phyloP scores from a whole-genome alignment of 1,284 basidiomycete species.

The Abortiporus biennis region DNA sequence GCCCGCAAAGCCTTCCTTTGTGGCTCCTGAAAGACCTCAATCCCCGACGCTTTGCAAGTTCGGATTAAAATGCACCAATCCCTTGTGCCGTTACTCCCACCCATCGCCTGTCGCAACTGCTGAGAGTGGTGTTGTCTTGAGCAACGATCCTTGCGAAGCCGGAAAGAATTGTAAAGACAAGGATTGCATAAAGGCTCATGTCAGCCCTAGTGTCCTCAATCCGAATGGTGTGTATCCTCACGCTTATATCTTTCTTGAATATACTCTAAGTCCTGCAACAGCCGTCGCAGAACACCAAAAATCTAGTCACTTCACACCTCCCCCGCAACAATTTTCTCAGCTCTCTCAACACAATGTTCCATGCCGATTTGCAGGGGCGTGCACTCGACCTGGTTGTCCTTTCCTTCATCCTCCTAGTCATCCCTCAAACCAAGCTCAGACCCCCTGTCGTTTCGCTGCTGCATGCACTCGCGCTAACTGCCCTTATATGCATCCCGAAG shows the following conservation, averaged over 20 bases:
- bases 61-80: constrained; percentile 82
- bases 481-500: constrained; percentile 59
- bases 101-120: constrained; percentile 88
- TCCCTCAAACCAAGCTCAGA: constrained; percentile 21
- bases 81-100: constrained; percentile 83
- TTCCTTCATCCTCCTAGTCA: constrained; percentile 13
- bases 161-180: constrained; percentile 85
- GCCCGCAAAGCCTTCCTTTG: constrained; percentile 38
- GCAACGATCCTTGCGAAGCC: constrained; percentile 83
- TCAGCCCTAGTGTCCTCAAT: constrained; percentile 76
- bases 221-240: constrained; percentile 40
- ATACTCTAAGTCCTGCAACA: not conserved
- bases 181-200: constrained; percentile 85
- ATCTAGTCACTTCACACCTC: constrained; percentile 17
- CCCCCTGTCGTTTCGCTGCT: constrained; percentile 70
- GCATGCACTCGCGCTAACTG: constrained; percentile 73
- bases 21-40: constrained; percentile 68
- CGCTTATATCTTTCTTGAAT: not conserved
- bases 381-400: constrained; percentile 5
- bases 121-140: constrained; percentile 90
- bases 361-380: constrained; percentile 5
- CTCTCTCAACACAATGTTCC: not conserved
- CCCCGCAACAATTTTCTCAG: constrained; percentile 12
- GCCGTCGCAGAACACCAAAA: constrained; percentile 5
- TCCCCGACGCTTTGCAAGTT: constrained; percentile 90